Evolutionary conservation across 768 basidiomycete genomes (phyloP).

Genomic region (Cystoderma amianthinum): DNA sequence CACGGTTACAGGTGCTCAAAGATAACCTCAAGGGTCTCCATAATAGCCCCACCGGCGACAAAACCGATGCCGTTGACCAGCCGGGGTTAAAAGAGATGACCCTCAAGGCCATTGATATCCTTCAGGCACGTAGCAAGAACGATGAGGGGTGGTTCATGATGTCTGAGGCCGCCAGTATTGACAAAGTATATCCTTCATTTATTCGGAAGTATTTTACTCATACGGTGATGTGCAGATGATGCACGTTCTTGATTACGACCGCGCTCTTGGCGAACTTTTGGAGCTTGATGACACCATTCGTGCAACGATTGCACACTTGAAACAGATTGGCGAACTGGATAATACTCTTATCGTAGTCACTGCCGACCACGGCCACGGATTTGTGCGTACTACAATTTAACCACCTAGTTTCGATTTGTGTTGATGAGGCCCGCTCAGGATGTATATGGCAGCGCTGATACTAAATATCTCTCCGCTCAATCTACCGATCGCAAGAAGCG

Average conservation of each 20-base stretch:
- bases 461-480: conserved; percentile 27
- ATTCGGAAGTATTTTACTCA: no score
- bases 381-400: conserved; percentile 17
- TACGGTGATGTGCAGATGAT: conserved; percentile 24
- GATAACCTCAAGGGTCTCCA: conserved; percentile 27
- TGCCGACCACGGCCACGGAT: conserved; percentile 41
- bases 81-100: conserved; percentile 45
- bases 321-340: conserved; percentile 33
- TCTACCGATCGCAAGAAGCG: conserved; percentile 24
- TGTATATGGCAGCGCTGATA: conserved; percentile 34
- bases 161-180: conserved; percentile 39
- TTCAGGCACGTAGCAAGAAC: conserved; percentile 28
- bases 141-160: conserved; percentile 40
- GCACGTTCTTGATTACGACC: conserved; percentile 39
- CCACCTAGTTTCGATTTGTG: not conserved
- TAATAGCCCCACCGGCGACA: conserved; percentile 34
- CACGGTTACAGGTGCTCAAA: conserved; percentile 25
- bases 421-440: conserved; percentile 17
- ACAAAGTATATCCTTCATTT: conserved; percentile 22
- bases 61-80: conserved; percentile 32
- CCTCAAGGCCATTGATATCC: conserved; percentile 36
- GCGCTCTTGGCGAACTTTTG: conserved; percentile 36
- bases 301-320: conserved; percentile 33
- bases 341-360: conserved; percentile 37
- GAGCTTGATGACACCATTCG: conserved; percentile 39